Base-by-base conservation (phyloP, 805 yeast species). In the Kluyveromyces aestuarii region DNA sequence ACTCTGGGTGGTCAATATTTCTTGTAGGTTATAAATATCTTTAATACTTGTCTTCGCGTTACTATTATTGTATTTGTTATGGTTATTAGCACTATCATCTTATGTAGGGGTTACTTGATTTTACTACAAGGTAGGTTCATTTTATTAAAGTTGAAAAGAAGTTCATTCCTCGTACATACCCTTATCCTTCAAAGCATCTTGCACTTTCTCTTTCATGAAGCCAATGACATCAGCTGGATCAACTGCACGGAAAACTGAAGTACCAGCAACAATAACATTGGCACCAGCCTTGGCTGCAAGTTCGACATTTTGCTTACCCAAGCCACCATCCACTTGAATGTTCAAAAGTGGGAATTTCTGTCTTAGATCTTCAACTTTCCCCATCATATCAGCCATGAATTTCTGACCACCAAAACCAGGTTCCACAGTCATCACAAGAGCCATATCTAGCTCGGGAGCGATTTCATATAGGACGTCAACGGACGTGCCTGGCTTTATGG, bases 391-490 rank as follows among this genome's bases (percentile, higher is more conserved):
- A 17, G 80, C 72, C 96, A 87, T 89, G 73, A 93, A 93, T 67
- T 84, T 85, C 71, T 93, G 99, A 42, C 99, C 99, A 19, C 99
- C 99, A 65, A 93, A 91, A 0, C 99, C 99, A 13, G 99, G 99
- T 71, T 93, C 99, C 36, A 93, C 98, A 2, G 99, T 93, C 98
- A 91, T 93, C 40, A 93, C 84, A 50, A 93, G 74, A n/a, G 87
- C 90, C 96, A 91, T 87, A 66, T 93, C 98, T 56, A 91, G 73
- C 49, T 78, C 72, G 44, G 82, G 83, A 25, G 83, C 91, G 51
- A 87, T 70, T 27, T 87, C 90, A 59, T 73, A 81, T 40, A 90
- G 75, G 2, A 79, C 95, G 50, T 84, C 93, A 19, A 87, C 93
- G 0, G 90, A 80, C 1, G 99, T 93, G 40, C 84, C 86, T 49